Evolutionary conservation across 805 yeast species (phyloP), one percentile per base, ranked within the genome.

Genomic region (Myxozyma geophila): DNA sequence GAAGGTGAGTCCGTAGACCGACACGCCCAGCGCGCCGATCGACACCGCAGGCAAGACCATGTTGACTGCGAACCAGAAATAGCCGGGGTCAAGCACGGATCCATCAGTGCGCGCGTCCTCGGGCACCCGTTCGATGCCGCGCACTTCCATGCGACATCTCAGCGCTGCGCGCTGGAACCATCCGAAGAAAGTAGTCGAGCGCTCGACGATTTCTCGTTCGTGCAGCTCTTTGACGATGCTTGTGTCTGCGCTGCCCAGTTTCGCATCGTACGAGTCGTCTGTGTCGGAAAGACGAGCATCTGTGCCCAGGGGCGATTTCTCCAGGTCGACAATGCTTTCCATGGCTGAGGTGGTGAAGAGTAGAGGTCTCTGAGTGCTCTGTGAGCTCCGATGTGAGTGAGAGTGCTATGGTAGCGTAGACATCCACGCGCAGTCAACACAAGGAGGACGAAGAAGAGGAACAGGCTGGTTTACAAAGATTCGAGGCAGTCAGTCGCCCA

Each of bases 31-130:
- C 66, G 83, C 88, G 74, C 97, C 97, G 54, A 90, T 79, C 8
- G 96, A 81, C 70, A 84, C 85, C 19, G 96, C 85, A 21, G 96
- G 91, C 72, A 91, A 84, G 59, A 90, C 96, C 83, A 90, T 80
- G 77, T 92, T 91, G 40, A 96, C 96, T 7, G 96, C 87, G 71
- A 88, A 82, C 70, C 62, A 89, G 54, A 92, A 81, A 48, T 90
- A 90, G 37, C 93, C 89, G 68, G 83, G 84, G 78, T 84, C 79
- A 63, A 87, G 73, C 21, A 58, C 56, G 41, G 90, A 85, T 50
- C 81, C 82, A 66, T 86, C 89, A 52, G 83, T 81, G 74, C 89
- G 87, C 75, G 90, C 95, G 50, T 87, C 89, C 65, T 88, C 96
- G 7, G 89, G 85, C 61, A 92, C 83, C 49, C 88, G 81, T 72